phyloP scores from a whole-genome alignment of 2,329 filamentous ascomycete genomes.

The Ophiosphaerella korrae region DNA sequence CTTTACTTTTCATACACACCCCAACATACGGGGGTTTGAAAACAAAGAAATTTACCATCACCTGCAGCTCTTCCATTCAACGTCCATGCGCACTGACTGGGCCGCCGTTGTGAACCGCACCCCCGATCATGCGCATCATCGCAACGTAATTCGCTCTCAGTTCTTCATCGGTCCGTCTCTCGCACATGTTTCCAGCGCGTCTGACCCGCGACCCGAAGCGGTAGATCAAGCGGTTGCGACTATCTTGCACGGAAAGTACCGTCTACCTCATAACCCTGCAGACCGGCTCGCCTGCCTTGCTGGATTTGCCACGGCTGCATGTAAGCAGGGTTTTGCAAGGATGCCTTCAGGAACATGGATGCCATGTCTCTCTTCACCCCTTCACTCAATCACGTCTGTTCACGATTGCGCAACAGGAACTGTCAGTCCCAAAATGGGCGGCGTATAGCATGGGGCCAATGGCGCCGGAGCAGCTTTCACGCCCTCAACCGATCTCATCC shows the following conservation, averaged over 20 bases:
- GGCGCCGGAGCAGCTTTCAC: neutral
- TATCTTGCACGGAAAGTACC: constrained; percentile 1
- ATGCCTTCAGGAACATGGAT: constrained; percentile 5
- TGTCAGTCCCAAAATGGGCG: constrained; percentile 2
- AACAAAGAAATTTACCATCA: no score
- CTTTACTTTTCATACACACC: no score
- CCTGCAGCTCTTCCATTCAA: neutral
- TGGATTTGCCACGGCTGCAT: constrained; percentile 21
- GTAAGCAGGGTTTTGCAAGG: constrained; percentile 16
- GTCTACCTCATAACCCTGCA: constrained; percentile 6
- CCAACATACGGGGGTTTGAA: neutral
- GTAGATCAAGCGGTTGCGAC: constrained; percentile 14
- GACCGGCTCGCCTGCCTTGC: constrained; percentile 15
- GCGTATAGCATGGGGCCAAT: neutral
- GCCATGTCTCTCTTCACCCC: constrained; percentile 9
- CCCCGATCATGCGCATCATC: neutral
- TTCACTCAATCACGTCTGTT: constrained; percentile 16
- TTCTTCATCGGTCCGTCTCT: neutral
- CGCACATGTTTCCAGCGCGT: neutral
- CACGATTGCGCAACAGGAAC: constrained; percentile 29
- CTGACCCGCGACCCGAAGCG: constrained; percentile 7
- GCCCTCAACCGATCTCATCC: neutral
- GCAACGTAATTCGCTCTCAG: neutral
- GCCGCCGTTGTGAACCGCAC: neutral
- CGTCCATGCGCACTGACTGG: neutral